Evolutionary conservation across 2,329 filamentous ascomycete species (phyloP).

Genomic region (Exophiala sp.): DNA sequence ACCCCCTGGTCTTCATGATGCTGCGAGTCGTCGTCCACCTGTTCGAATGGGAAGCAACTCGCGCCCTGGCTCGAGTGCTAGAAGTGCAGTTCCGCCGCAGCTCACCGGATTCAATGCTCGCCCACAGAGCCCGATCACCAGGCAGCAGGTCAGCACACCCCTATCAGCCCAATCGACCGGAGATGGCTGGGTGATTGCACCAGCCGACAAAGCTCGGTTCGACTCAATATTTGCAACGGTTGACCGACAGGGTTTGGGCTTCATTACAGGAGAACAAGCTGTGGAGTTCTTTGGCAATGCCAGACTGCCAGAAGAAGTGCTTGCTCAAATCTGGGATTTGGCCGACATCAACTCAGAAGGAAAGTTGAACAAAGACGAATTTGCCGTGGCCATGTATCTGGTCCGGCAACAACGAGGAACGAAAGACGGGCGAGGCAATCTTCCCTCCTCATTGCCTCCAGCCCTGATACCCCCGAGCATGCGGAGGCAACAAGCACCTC

Average conservation of each 20-base stretch:
- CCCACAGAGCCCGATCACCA: slow-evolving; percentile 59
- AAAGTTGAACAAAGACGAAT: slow-evolving; percentile 80
- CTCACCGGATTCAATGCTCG: slow-evolving; percentile 63
- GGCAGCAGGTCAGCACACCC: slow-evolving; percentile 50
- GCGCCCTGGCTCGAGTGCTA: slow-evolving; percentile 49
- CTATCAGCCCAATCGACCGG: slow-evolving; percentile 55
- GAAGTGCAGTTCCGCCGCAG: slow-evolving; percentile 74
- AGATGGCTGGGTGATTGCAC: slow-evolving; percentile 76
- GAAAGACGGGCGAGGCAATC: slow-evolving; percentile 55
- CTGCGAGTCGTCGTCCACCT: slow-evolving; percentile 67
- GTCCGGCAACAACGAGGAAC: slow-evolving; percentile 84
- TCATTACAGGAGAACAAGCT: slow-evolving; percentile 89
- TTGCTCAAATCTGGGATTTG: slow-evolving; percentile 96
- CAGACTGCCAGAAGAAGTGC: slow-evolving; percentile 76
- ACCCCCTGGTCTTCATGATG: slow-evolving; percentile 84
- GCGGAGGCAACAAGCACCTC: slow-evolving; percentile 53
- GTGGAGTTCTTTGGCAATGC: slow-evolving; percentile 93
- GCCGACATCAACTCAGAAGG: slow-evolving; percentile 91
- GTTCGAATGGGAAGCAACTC: slow-evolving; percentile 51
- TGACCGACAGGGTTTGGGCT: slow-evolving; percentile 75
- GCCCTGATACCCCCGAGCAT: slow-evolving; percentile 84
- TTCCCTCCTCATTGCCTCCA: slow-evolving; percentile 74
- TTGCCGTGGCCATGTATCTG: slow-evolving; percentile 95
- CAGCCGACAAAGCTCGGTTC: slow-evolving; percentile 81
- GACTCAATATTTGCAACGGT: slow-evolving; percentile 81